Base-by-base conservation (phyloP, 192 early-diverging fungal species). In the Coemansia sp. region DNA sequence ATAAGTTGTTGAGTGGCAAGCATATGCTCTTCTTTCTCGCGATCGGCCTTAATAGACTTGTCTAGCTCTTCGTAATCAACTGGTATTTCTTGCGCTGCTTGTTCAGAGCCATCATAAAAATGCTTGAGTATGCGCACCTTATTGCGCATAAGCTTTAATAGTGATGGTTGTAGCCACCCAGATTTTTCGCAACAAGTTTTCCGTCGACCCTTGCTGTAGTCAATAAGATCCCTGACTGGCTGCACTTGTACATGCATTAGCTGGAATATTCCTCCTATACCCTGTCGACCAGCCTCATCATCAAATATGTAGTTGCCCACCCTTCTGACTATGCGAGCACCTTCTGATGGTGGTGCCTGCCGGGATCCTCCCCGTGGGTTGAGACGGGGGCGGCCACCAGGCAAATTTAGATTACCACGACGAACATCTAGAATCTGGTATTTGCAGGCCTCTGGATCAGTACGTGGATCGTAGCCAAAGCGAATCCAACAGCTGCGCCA, bases 401-500 rank as follows among this genome's bases (percentile, higher is more conserved):
- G 19, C 2, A 52, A 21, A 8, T 42, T 61, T 10, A 27, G 3
- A n/a, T n/a, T 24, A 21, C 55, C 32, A 0, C 50, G 19, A 31
- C 79, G 79, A 51, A 76, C 69, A 23, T 76, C 79, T 32, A 82
- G 23, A 7, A 82, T 39, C 36, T 82, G 79, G 79, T 82, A 82
- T 62, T 56, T 73, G 71, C 67, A 76, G 0, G 79, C 52, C 11
- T 69, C 80, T 11, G 59, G 55, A 22, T 77, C 59, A 25, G 59
- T 69, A 32, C 80, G 75, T 23, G 80, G 80, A 17, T 83, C 80
- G 33, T 83, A 83, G 56, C 80, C 80, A 55, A 75, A 66, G 6
- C 76, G 64, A 46, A 83, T 75, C 80, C 80, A 83, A 66, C 80
- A 83, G 60, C 64, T 72, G 39, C 80, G 71, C 80, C 80, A 83